Percentiles rank a stretch among this genome's conserved stretches.
These are phyloP conservation scores for Sporothrix brunneoviolacea DNA, from an alignment of 2,329 filamentous ascomycete genomes.

Conservation along the genomic window DNA sequence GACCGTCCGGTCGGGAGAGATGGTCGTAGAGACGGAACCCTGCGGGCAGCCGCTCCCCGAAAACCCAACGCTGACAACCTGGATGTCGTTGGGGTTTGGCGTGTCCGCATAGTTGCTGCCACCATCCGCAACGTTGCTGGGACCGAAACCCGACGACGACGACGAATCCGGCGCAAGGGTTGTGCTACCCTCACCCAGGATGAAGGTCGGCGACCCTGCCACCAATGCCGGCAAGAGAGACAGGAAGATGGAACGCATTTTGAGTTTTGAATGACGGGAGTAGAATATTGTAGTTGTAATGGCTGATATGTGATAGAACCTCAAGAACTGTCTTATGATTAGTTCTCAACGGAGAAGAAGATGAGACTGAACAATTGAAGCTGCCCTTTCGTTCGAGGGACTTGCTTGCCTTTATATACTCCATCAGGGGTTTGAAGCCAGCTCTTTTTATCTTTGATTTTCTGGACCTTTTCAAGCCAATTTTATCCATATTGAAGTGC, in stretches of 20 bases:
- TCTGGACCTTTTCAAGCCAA: too few species aligned
- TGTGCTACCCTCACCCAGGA: conserved; percentile 21
- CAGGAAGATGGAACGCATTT: conserved; percentile 33
- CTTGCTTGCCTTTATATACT: too few species aligned
- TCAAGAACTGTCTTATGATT: too few species aligned
- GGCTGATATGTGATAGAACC: too few species aligned
- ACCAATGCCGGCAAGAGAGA: conserved; percentile 27
- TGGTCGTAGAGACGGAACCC: conserved; percentile 35
- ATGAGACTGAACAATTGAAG: too few species aligned
- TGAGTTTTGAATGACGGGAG: too few species aligned
- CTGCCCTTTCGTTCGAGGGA: too few species aligned
- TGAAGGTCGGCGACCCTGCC: conserved; percentile 28
- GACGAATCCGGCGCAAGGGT: neutral
- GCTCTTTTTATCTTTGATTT: too few species aligned
- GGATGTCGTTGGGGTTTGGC: conserved; percentile 35
- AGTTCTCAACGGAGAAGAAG: too few species aligned
- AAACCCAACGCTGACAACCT: conserved; percentile 33
- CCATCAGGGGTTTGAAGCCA: too few species aligned
- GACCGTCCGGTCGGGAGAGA: conserved; percentile 38
- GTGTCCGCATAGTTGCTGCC: conserved; percentile 22
- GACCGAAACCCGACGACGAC: conserved; percentile 7
- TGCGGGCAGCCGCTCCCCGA: conserved; percentile 41
- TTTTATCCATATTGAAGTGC: too few species aligned
- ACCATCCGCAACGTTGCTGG: neutral
- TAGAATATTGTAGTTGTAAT: too few species aligned